phyloP scores from a whole-genome alignment of 768 basidiomycete genomes.

The Leccinum obscurum region DNA sequence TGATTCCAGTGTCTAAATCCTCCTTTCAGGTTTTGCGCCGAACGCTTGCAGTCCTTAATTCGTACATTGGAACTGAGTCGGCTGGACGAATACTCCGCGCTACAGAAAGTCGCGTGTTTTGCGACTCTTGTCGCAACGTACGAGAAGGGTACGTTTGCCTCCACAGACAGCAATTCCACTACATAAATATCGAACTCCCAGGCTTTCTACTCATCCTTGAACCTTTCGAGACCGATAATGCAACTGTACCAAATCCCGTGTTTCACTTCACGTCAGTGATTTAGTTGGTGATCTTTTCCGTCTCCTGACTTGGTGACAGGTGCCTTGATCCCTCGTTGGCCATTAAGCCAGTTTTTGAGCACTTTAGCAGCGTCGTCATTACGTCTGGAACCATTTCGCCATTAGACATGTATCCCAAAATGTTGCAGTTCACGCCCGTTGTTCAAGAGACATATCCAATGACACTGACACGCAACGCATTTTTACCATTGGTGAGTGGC shows the following conservation, averaged over 20 bases:
- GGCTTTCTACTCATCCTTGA: slow-evolving; percentile 97
- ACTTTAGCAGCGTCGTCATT: slow-evolving; percentile 97
- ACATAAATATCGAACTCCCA: slow-evolving; percentile 28
- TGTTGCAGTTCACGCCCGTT: slow-evolving; percentile 96
- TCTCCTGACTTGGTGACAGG: slow-evolving; percentile 42
- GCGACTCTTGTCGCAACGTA: slow-evolving; percentile 98
- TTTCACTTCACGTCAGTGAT: slow-evolving; percentile 90
- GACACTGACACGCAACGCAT: slow-evolving; percentile 95
- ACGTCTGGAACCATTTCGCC: slow-evolving; percentile 99
- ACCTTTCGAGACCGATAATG: slow-evolving; percentile 97
- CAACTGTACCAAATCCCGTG: slow-evolving; percentile 97
- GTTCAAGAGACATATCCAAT: slow-evolving; percentile 97
- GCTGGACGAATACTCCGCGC: slow-evolving; percentile 85
- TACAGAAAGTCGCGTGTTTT: slow-evolving; percentile 95
- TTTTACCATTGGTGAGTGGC: slow-evolving; percentile 82
- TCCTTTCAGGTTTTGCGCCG: slow-evolving; percentile 83
- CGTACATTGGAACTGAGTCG: slow-evolving; percentile 87
- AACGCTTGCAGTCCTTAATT: slow-evolving; percentile 91
- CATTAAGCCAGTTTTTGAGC: slow-evolving; percentile 97
- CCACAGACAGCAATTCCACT: background rate
- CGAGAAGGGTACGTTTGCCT: slow-evolving; percentile 71
- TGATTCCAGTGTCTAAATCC: background rate
- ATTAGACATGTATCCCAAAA: slow-evolving; percentile 99
- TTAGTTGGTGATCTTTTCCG: background rate
- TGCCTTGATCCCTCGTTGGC: slow-evolving; percentile 97